phyloP scores from a whole-genome alignment of 2,329 filamentous ascomycete genomes.

The Ceratocystis colombiana region DNA sequence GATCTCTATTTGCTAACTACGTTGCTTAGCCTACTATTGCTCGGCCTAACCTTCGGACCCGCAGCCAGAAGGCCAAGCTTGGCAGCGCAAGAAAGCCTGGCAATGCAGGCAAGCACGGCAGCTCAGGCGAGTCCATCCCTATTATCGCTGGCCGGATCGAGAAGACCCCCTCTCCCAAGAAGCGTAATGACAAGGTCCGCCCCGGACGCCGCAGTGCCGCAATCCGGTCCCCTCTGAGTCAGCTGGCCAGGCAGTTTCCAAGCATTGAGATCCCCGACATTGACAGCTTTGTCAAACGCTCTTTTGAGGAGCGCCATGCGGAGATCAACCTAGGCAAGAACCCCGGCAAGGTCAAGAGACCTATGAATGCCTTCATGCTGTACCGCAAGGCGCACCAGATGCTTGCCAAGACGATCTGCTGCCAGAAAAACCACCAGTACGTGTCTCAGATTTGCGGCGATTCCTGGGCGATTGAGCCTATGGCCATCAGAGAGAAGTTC shows the following conservation, averaged over 20 bases:
- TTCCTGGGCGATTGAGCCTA: conserved; percentile 74
- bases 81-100: not conserved
- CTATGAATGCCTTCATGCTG: conserved; percentile 97
- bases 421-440: conserved; percentile 85
- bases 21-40: not conserved
- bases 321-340: conserved; percentile 62
- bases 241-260: conserved; percentile 53
- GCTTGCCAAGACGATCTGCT: conserved; percentile 68
- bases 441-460: conserved; percentile 79
- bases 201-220: conserved; percentile 32
- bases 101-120: not conserved
- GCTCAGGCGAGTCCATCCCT: not conserved
- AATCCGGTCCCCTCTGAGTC: conserved; percentile 59
- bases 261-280: conserved; percentile 65
- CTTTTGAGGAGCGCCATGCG: conserved; percentile 51
- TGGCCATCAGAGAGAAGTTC: conserved; percentile 63
- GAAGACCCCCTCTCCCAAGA: conserved; percentile 27
- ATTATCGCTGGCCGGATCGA: conserved; percentile 19
- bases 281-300: conserved; percentile 64
- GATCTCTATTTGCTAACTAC: not conserved
- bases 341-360: conserved; percentile 69
- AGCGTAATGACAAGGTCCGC: conserved; percentile 30
- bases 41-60: conserved; percentile 20
- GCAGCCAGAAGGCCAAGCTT: conserved; percentile 8
- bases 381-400: conserved; percentile 91